These are phyloP conservation scores for Phylloporus rhodoxanthus DNA, from an alignment of 768 basidiomycete species.

Conservation along the genomic window DNA sequence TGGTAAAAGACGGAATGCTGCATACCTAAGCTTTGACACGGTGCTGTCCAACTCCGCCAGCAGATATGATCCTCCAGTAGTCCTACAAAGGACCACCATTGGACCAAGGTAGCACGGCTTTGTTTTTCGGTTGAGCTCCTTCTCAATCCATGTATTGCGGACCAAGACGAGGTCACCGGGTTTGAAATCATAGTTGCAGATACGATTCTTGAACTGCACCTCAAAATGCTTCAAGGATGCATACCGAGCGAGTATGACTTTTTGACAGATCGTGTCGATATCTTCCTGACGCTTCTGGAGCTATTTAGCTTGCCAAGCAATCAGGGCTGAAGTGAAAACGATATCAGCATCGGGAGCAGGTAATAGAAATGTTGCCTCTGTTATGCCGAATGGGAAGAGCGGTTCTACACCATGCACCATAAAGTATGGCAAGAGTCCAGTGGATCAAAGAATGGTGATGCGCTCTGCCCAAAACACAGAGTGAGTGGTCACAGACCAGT, in stretches of 20 bases:
- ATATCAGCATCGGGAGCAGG: not conserved
- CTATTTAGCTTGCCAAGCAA: not conserved
- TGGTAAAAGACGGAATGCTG: constrained; percentile 20
- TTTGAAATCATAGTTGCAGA: not conserved
- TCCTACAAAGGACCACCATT: constrained; percentile 19
- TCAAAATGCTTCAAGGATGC: not conserved
- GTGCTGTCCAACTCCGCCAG: constrained; percentile 24
- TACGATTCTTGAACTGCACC: not conserved
- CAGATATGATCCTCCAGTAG: constrained; percentile 21
- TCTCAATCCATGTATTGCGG: not conserved
- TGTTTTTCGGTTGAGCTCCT: constrained; percentile 20
- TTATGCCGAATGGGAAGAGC: not conserved
- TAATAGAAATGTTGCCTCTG: not conserved
- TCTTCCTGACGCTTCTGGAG: not conserved
- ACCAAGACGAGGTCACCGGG: not conserved
- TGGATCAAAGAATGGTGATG: not conserved
- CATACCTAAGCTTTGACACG: constrained; percentile 9
- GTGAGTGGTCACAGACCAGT: not conserved
- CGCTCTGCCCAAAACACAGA: not conserved
- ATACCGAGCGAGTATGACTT: not conserved
- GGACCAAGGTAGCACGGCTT: constrained; percentile 24
- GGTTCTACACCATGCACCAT: not conserved
- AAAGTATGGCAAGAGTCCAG: not conserved
- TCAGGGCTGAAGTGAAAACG: not conserved
- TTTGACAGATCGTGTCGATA: fast-evolving